A percentile compares a stretch with the other conserved stretches of the same genome.
These are phyloP conservation scores for Zymoseptoria crescenta DNA, from an alignment of 2,329 filamentous ascomycete species.

Conservation along the genomic window DNA sequence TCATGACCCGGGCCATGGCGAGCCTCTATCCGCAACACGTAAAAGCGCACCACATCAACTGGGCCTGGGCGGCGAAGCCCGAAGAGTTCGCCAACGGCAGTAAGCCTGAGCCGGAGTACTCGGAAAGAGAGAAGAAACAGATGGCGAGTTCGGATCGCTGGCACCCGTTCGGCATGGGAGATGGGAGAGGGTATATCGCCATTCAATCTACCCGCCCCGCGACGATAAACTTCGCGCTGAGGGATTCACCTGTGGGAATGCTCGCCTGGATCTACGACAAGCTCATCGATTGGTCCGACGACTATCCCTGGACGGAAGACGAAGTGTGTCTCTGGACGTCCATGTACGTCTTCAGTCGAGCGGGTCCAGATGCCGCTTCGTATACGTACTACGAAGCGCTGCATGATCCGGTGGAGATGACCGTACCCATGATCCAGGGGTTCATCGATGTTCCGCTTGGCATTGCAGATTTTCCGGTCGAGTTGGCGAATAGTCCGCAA, in stretches of 20 bases:
- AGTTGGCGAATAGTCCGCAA: conserved; percentile 43
- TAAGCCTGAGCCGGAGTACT: conserved; percentile 33
- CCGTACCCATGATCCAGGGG: conserved; percentile 30
- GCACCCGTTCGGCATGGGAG: conserved; percentile 45
- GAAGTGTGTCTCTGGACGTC: conserved; percentile 68
- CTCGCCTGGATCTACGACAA: conserved; percentile 79
- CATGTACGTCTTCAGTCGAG: conserved; percentile 63
- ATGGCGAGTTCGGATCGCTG: conserved; percentile 37
- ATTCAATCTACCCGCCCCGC: conserved; percentile 62
- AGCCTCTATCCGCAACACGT: conserved; percentile 49
- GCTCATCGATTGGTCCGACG: conserved; percentile 66
- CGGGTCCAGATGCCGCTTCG: conserved; percentile 59
- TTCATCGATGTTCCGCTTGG: conserved; percentile 46
- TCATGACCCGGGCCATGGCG: conserved; percentile 56
- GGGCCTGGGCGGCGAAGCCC: conserved; percentile 38
- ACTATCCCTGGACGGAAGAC: conserved; percentile 65
- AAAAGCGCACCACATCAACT: conserved; percentile 44
- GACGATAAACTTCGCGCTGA: conserved; percentile 61
- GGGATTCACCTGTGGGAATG: conserved; percentile 61
- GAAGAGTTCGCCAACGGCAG: conserved; percentile 8
- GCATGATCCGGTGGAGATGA: conserved; percentile 31
- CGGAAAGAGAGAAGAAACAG: conserved; percentile 44
- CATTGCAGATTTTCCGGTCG: conserved; percentile 39
- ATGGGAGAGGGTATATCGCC: conserved; percentile 42
- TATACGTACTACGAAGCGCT: conserved; percentile 65